These are phyloP conservation scores for Turritis glabra DNA, from an alignment of 345 rosid genomes.

Conservation along the genomic window DNA sequence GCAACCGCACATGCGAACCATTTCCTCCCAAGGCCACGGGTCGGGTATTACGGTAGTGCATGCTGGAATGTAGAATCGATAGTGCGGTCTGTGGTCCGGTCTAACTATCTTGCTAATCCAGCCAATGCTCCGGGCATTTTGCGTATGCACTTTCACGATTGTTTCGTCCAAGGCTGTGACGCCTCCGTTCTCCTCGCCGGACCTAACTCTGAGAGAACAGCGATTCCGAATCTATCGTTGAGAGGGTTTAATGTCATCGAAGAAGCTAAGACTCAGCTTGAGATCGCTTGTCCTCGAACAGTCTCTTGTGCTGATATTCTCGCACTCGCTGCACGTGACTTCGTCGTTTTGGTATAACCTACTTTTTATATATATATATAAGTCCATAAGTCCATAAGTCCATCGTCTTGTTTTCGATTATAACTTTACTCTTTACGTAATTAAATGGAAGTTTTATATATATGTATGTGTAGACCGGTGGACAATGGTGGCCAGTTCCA, in stretches of 20 bases:
- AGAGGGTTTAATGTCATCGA: slow-evolving; percentile 54
- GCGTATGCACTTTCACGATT: slow-evolving; percentile 65
- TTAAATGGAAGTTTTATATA: neutral
- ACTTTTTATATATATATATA: neutral
- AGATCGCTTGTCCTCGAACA: slow-evolving; percentile 48
- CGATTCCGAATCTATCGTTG: slow-evolving; percentile 46
- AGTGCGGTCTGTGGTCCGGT: slow-evolving; percentile 39
- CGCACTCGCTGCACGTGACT: slow-evolving; percentile 59
- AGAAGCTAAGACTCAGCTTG: slow-evolving; percentile 53
- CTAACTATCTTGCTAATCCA: slow-evolving; percentile 39
- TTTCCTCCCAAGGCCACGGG: slow-evolving; percentile 5
- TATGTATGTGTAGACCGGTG: slow-evolving; percentile 17
- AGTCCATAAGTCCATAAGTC: neutral
- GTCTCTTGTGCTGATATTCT: slow-evolving; percentile 67
- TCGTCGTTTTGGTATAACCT: slow-evolving; percentile 47
- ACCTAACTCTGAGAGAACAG: slow-evolving; percentile 49
- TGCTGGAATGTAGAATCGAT: slow-evolving; percentile 55
- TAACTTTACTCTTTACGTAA: slow-evolving; percentile 4
- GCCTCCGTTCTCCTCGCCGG: slow-evolving; percentile 54
- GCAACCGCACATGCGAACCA: slow-evolving; percentile 33
- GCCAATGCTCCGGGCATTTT: slow-evolving; percentile 50
- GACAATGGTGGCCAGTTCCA: slow-evolving; percentile 39
- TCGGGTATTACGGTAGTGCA: slow-evolving; percentile 42
- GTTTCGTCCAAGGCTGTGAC: slow-evolving; percentile 56
- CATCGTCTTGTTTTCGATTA: neutral